phyloP scores from a whole-genome alignment of 306 rosid species.

The Carpinus viminea region DNA sequence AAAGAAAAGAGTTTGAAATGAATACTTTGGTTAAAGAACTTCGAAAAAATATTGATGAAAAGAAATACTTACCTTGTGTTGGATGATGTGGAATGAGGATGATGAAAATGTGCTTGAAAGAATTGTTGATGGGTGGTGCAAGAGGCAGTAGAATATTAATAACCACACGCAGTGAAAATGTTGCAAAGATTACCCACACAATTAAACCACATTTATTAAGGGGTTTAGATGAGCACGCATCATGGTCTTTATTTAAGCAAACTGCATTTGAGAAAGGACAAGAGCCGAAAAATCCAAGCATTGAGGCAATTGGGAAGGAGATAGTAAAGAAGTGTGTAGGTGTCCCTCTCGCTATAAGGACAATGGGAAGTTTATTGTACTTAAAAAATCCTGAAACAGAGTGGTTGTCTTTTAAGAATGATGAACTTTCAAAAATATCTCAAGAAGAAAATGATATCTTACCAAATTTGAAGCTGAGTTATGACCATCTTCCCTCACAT shows the following conservation, averaged over 20 bases:
- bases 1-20: not conserved
- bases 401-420: not conserved
- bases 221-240: not conserved
- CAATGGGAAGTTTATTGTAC: constrained; percentile 15
- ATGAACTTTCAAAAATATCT: not conserved
- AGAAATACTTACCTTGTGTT: constrained; percentile 9
- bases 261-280: constrained; percentile 18
- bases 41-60: not conserved
- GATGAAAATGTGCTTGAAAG: too few relatives aligned
- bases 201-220: not conserved
- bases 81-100: constrained; percentile 15
- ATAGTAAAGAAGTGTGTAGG: constrained; percentile 4
- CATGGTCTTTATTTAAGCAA: constrained; percentile 1
- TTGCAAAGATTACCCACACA: not conserved
- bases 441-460: not conserved
- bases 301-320: not conserved
- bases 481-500: not conserved
- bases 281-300: not conserved
- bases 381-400: not conserved
- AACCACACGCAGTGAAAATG: constrained; percentile 10
- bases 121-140: not conserved
- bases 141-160: constrained; percentile 16
- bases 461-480: not conserved
- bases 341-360: constrained; percentile 21
- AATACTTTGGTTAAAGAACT: not conserved